Evolutionary conservation across 176 grass and related monocot genomes (phyloP), one percentile per base, ranked within the genome.

Genomic region (Elymus sibiricus): DNA sequence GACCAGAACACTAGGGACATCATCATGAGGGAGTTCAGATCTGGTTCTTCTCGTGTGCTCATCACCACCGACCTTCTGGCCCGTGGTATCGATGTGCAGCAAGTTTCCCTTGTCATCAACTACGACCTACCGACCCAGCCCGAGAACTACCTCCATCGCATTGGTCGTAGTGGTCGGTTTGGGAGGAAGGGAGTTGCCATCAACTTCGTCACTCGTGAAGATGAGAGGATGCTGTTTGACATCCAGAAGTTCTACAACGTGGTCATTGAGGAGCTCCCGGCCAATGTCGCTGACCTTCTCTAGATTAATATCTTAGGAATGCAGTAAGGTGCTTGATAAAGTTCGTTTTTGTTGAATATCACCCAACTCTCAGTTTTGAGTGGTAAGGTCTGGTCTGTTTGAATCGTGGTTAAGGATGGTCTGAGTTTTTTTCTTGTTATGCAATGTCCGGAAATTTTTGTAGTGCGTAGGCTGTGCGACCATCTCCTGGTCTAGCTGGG

Each of bases 1-100:
- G 94, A 96, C 81, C 91, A 96, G 89, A 96, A 93, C 73, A 96
- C 94, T 16, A 93, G 94, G 78, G 94, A 96, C 73, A 93, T 96
- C 74, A 96, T 96, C 76, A 96, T 96, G 94, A 89, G 94, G 70
- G 94, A 96, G 78, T 96, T 96, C 82, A 79, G 94, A 29, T 96
- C 94, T 11, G 94, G 91, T 0, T 96, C 94, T 60, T 93, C 91
- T 9, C 91, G 94, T 43, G 94, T 96, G 71, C 89, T 96, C 13
- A 96, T 96, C 81, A 94, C 94, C 37, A 96, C 94, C 0, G 94
- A 96, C 70, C 85, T 95, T 3, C 94, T 96, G 29, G 94, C 94
- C 51, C 91, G 91, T 80, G 94, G 94, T 89, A 95, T 95, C 0
- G 94, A 93, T 86, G 94, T 95, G 42, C 94, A 95, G 89, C 94